phyloP scores from a whole-genome alignment of 2,329 filamentous ascomycete species.

The Cladobotryum protrusum region DNA sequence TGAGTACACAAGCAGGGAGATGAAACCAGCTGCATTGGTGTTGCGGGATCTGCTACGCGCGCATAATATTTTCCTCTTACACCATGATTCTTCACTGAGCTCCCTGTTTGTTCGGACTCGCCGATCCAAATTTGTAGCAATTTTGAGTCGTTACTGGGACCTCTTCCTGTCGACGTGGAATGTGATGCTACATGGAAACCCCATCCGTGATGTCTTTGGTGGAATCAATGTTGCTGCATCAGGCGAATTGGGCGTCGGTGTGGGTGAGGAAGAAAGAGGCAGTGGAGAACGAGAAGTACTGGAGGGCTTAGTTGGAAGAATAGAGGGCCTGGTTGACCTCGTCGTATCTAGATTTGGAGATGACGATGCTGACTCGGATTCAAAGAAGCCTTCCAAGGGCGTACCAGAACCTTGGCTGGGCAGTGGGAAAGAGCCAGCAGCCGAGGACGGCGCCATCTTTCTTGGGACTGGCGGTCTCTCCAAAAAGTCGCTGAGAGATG shows the following conservation, averaged over 20 bases:
- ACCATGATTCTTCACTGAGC: constrained; percentile 72
- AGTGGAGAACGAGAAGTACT: constrained; percentile 91
- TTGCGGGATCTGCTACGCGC: constrained; percentile 76
- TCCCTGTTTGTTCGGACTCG: constrained; percentile 59
- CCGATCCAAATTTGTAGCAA: constrained; percentile 62
- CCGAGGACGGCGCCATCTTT: constrained; percentile 81
- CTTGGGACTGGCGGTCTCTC: constrained; percentile 71
- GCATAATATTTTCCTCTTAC: constrained; percentile 77
- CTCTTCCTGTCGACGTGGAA: constrained; percentile 69
- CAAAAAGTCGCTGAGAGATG: constrained; percentile 60
- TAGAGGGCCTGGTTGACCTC: constrained; percentile 80
- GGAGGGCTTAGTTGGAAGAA: constrained; percentile 74
- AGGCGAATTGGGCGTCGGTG: constrained; percentile 86
- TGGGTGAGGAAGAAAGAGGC: constrained; percentile 91
- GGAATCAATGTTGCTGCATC: constrained; percentile 84
- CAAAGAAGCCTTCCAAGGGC: constrained; percentile 15
- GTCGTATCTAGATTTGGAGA: constrained; percentile 79
- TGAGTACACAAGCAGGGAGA: constrained; percentile 85
- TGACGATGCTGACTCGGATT: constrained; percentile 25
- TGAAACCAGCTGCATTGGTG: constrained; percentile 74
- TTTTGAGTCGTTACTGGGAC: constrained; percentile 79
- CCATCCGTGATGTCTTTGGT: constrained; percentile 69
- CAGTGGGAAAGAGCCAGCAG: constrained; percentile 56
- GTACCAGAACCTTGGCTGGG: constrained; percentile 60
- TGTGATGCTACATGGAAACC: constrained; percentile 84